Base-by-base conservation (phyloP, 1,139 yeast species). In the Suhomyces kunorum region DNA sequence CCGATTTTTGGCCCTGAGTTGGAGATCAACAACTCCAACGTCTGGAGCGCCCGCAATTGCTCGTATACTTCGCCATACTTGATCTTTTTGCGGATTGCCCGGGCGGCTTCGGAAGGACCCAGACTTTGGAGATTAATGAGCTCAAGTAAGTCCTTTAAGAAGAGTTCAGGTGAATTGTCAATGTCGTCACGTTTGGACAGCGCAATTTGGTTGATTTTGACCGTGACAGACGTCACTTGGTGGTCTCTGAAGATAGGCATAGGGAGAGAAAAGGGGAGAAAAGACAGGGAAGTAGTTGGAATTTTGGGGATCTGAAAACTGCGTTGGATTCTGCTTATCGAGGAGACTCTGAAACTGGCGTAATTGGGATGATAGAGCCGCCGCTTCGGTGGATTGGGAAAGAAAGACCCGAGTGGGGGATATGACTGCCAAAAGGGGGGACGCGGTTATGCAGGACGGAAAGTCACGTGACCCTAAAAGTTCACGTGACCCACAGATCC, bases 11-110 rank as follows among this genome's bases (percentile, higher is more conserved):
- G 42, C 1, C 90, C 87, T 3, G 94, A 87, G 59, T 90, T 90
- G 44, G 85, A 77, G 4, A 90, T 82, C 42, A 90, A 64, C 26
- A 86, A 71, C 55, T 90, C 96, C 44, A 89, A 68, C 14, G 90
- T 55, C 43, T 77, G 77, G 48, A 90, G 64, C 0, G 95, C 87
- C 39, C 86, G 73, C 38, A 75, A 50, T 56, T 85, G 92, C 46
- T 80, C 82, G 22, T 68, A 68, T 1, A 64, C 58, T 17, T 58
- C 61, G n/a, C 98, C 98, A 58, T 92, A 86, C 64, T 92, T 92
- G 58, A 92, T 69, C 57, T 83, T 81, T 68, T 92, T 92, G 39
- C 98, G 75, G 27, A 92, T 69, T 1, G 96, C 95, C 38, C 98
- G 71, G 0, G 97, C 97, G 1, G 95, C 94, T 61, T 90, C 98